Conservation (phyloP, 1,284 basidiomycete genomes). For the Cryptococcus maquisensis region DNA sequence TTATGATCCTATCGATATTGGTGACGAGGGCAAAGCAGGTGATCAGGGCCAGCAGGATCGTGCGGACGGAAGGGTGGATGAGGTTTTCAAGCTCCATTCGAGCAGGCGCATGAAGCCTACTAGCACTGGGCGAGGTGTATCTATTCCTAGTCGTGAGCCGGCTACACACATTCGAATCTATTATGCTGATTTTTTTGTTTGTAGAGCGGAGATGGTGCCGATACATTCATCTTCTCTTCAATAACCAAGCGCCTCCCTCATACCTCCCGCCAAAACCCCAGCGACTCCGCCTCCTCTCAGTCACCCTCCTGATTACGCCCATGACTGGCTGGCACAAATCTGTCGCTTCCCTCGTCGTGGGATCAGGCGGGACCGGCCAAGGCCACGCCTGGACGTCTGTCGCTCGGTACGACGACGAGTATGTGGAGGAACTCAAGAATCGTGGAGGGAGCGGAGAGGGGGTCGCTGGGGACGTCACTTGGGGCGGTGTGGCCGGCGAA, state of each 20-base stretch:
- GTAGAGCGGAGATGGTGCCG: slow-evolving; percentile 38
- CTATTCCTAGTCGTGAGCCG: slow-evolving; percentile 38
- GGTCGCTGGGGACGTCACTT: slow-evolving; percentile 31
- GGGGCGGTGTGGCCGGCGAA: slow-evolving; percentile 52
- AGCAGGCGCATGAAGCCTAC: slow-evolving; percentile 41
- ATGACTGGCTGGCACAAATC: slow-evolving; percentile 35
- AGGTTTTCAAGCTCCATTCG: slow-evolving; percentile 39
- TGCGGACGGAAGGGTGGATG: slow-evolving; percentile 35
- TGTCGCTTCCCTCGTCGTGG: slow-evolving; percentile 29
- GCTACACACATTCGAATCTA: background rate
- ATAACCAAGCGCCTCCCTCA: slow-evolving; percentile 23
- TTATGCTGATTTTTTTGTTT: background rate
- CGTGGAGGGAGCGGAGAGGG: slow-evolving; percentile 54
- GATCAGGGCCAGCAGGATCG: slow-evolving; percentile 30
- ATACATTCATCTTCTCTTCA: slow-evolving; percentile 37
- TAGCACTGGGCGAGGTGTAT: slow-evolving; percentile 36
- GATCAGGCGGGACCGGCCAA: slow-evolving; percentile 18
- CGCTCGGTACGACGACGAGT: slow-evolving; percentile 67
- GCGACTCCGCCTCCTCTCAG: slow-evolving; percentile 28
- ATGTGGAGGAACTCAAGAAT: slow-evolving; percentile 59
- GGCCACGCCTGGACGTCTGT: slow-evolving; percentile 67
- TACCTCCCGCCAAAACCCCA: slow-evolving; percentile 16
- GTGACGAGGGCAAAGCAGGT: slow-evolving; percentile 24
- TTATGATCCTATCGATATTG: slow-evolving; percentile 31
- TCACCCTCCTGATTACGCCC: slow-evolving; percentile 31